These are phyloP conservation scores for Crucibulum laeve DNA, from an alignment of 768 basidiomycete genomes.

Conservation along the genomic window DNA sequence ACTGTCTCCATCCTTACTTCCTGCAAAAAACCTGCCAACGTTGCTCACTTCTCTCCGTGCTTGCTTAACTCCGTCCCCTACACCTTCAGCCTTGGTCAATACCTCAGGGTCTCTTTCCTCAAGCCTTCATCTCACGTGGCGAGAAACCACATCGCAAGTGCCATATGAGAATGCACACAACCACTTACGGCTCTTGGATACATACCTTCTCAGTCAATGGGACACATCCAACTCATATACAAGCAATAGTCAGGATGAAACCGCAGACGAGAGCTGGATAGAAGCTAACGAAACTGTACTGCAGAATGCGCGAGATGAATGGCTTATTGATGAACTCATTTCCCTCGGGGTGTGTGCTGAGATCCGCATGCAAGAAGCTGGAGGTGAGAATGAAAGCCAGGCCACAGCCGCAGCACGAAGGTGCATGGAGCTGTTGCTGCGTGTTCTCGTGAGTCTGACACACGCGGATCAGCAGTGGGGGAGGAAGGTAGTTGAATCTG, in stretches of 20 bases:
- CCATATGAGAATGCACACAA: slow-evolving; percentile 43
- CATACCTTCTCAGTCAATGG: slow-evolving; percentile 62
- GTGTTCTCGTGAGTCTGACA: slow-evolving; percentile 69
- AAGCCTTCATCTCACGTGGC: slow-evolving; percentile 29
- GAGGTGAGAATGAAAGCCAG: slow-evolving; percentile 14
- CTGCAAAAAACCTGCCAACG: slow-evolving; percentile 24
- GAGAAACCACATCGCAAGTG: slow-evolving; percentile 12
- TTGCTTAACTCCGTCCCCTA: slow-evolving; percentile 28
- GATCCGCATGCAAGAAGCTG: slow-evolving; percentile 15
- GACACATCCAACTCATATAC: slow-evolving; percentile 10
- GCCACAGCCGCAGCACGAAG: slow-evolving; percentile 27
- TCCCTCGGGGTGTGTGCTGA: slow-evolving; percentile 49
- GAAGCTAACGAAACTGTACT: slow-evolving; percentile 17
- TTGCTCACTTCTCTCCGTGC: slow-evolving; percentile 26
- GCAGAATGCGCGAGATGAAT: slow-evolving; percentile 33
- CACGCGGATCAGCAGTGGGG: slow-evolving; percentile 61
- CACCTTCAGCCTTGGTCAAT: slow-evolving; percentile 25
- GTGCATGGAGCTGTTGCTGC: slow-evolving; percentile 55
- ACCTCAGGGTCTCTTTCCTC: slow-evolving; percentile 28
- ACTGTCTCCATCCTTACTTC: slow-evolving; percentile 42
- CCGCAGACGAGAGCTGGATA: slow-evolving; percentile 5
- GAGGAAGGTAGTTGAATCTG: slow-evolving; percentile 40
- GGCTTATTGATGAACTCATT: slow-evolving; percentile 44
- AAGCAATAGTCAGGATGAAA: slow-evolving; percentile 4
- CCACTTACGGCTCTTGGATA: slow-evolving; percentile 58